Percentiles rank a stretch among this genome's conserved stretches.
Evolutionary conservation across 2,329 filamentous ascomycete species (phyloP).

Genomic region (Aciculosporium take): DNA sequence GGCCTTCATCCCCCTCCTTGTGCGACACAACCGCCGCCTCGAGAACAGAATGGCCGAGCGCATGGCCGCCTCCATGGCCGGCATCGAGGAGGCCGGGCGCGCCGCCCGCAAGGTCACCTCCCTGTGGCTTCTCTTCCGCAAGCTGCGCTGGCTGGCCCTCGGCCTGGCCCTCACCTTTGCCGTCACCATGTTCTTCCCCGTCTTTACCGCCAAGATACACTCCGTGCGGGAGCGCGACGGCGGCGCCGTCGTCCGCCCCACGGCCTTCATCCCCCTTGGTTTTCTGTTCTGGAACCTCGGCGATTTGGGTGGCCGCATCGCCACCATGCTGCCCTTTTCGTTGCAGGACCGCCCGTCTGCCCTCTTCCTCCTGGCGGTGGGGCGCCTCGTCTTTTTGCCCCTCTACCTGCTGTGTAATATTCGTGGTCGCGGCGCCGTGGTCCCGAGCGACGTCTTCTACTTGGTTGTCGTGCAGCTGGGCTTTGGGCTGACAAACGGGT

Average conservation of each 20-base stretch:
- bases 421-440: slow-evolving; percentile 54
- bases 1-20: slow-evolving; percentile 61
- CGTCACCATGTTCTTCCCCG: slow-evolving; percentile 87
- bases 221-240: slow-evolving; percentile 29
- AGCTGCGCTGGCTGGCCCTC: slow-evolving; percentile 65
- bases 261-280: slow-evolving; percentile 74
- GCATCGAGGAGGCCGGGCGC: slow-evolving; percentile 38
- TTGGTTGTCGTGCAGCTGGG: slow-evolving; percentile 66
- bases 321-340: slow-evolving; percentile 43
- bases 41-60: slow-evolving; percentile 33
- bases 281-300: slow-evolving; percentile 92
- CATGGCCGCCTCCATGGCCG: slow-evolving; percentile 35
- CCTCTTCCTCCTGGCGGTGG: slow-evolving; percentile 53
- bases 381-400: slow-evolving; percentile 59
- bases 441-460: slow-evolving; percentile 79
- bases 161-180: slow-evolving; percentile 69
- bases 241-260: slow-evolving; percentile 43
- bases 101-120: slow-evolving; percentile 34
- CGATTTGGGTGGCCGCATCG: slow-evolving; percentile 63
- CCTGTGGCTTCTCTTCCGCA: slow-evolving; percentile 54
- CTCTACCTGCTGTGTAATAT: slow-evolving; percentile 87
- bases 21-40: slow-evolving; percentile 40
- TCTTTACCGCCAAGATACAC: slow-evolving; percentile 61
- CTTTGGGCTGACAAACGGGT: slow-evolving; percentile 80
- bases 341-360: slow-evolving; percentile 48